phyloP scores from a whole-genome alignment of 352 stramenopile species.

The Phytopythium helicoides region DNA sequence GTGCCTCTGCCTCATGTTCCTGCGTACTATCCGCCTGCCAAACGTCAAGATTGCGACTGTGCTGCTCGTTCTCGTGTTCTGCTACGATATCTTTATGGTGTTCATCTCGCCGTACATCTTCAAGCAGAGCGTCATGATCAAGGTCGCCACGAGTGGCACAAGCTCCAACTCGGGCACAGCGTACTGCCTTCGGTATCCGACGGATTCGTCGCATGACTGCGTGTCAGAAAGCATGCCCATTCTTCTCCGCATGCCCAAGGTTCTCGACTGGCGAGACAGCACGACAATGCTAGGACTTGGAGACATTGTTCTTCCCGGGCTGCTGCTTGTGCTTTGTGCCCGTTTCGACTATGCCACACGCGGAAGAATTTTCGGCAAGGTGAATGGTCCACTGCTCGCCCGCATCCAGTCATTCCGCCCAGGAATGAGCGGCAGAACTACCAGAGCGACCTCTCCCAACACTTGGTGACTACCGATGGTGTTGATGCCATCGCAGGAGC shows the following conservation, averaged over 20 bases:
- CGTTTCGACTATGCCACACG: constrained; percentile 92
- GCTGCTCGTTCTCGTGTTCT: constrained; percentile 92
- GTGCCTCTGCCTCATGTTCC: constrained; percentile 93
- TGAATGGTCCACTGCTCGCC: constrained; percentile 41
- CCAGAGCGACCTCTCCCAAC: constrained; percentile 2
- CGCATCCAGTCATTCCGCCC: constrained; percentile 37
- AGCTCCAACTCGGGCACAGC: constrained; percentile 33
- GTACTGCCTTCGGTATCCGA: constrained; percentile 77
- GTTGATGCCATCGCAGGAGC: neutral
- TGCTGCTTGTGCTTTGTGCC: constrained; percentile 94
- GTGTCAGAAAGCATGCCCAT: constrained; percentile 91
- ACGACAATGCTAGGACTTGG: constrained; percentile 94
- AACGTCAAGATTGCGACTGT: constrained; percentile 91
- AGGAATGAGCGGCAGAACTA: constrained; percentile 4
- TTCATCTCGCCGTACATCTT: constrained; percentile 93
- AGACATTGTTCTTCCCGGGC: constrained; percentile 95
- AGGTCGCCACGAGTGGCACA: constrained; percentile 87
- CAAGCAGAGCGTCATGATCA: constrained; percentile 93
- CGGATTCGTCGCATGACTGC: constrained; percentile 54
- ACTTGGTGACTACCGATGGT: neutral
- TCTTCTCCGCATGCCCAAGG: constrained; percentile 91
- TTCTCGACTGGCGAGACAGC: constrained; percentile 92
- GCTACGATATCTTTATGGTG: constrained; percentile 97
- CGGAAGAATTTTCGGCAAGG: constrained; percentile 59
- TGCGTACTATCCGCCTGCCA: constrained; percentile 90